Evolutionary conservation across 345 rosid species (phyloP), one percentile per base, ranked within the genome.

Genomic region (Rhizophora apiculata): DNA sequence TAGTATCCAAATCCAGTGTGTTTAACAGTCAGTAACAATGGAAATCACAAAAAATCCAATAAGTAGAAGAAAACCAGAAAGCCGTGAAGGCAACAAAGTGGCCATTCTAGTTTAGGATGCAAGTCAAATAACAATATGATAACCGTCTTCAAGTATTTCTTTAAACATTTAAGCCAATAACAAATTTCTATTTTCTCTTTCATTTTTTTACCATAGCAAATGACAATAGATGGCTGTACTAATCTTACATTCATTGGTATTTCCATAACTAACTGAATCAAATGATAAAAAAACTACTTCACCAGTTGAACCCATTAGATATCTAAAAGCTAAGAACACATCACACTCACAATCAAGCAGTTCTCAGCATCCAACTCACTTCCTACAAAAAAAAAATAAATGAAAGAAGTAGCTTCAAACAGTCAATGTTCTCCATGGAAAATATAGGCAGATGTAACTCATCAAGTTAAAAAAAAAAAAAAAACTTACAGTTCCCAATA

Each of bases 401-500:
- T 5, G 24, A 56, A 22, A 55, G 27, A 55, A 27, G 29, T 26
- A n/a, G 15, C 22, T 8, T 21, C 16, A 22, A 8, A 8, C 60
- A 21, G 15, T 22, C 22, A 10, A 8, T 55, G 29, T 55, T 4
- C 43, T 43, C 13, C 7, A 6, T n/a, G 34, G 3, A 8, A 49
- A 46, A 46, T 34, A 27, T 36, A 16, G 60, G 65, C 37, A 52
- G 74, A 68, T 57, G n/a, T 70, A 63, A 79, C 51, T 63, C 29
- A 69, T 63, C 13, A 26, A 53, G 64, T 9, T 21, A 72, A 67
- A 79, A 37, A 24, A 72, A 54, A 48, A 74, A 64, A 78, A 37
- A 74, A 65, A 79, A 86, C 99, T 96, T 89, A 96, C 98, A 77
- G 99, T 92, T 86, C 99, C 99, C 83, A 96, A 76, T 72, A 90